phyloP scores from a whole-genome alignment of 2,329 filamentous ascomycete genomes.

The Cryphonectria carpinicola region DNA sequence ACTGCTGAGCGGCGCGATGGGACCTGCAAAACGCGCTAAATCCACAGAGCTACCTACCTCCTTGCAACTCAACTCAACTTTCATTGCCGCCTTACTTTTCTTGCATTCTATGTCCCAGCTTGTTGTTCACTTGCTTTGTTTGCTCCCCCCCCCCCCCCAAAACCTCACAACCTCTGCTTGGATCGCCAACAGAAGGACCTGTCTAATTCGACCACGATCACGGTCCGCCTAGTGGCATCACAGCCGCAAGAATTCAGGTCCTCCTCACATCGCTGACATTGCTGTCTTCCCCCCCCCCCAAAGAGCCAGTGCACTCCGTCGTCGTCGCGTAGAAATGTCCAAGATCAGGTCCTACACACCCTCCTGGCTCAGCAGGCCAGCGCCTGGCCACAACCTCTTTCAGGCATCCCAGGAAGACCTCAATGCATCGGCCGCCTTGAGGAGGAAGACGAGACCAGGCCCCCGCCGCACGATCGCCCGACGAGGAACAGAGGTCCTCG shows the following conservation, averaged over 20 bases:
- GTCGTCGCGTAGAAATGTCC: constrained; percentile 65
- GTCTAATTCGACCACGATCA: background rate
- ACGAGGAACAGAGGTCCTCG: constrained; percentile 85
- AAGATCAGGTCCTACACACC: constrained; percentile 86
- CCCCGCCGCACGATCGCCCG: constrained; percentile 73
- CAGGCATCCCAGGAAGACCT: constrained; percentile 48
- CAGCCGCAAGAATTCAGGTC: constrained; percentile 1
- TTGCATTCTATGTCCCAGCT: constrained; percentile 12
- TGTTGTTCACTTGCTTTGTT: constrained; percentile 10
- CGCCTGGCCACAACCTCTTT: constrained; percentile 80
- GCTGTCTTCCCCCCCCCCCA: background rate
- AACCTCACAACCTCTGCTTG: background rate
- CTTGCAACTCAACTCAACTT: constrained; percentile 4
- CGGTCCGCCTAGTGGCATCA: constrained; percentile 13
- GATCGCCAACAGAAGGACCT: background rate
- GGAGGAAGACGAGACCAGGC: constrained; percentile 49
- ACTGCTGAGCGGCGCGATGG: constrained; percentile 1
- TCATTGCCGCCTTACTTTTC: constrained; percentile 20
- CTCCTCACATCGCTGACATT: constrained; percentile 19
- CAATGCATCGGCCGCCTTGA: constrained; percentile 39
- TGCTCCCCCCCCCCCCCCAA: background rate
- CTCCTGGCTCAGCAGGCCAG: constrained; percentile 79
- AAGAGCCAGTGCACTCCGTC: constrained; percentile 23
- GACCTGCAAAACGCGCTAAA: constrained; percentile 29
- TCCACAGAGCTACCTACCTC: constrained; percentile 18